A percentile compares a stretch with the other conserved stretches of the same genome.
These are phyloP conservation scores for Boletus rubropictus DNA, from an alignment of 768 basidiomycete genomes.

Conservation along the genomic window DNA sequence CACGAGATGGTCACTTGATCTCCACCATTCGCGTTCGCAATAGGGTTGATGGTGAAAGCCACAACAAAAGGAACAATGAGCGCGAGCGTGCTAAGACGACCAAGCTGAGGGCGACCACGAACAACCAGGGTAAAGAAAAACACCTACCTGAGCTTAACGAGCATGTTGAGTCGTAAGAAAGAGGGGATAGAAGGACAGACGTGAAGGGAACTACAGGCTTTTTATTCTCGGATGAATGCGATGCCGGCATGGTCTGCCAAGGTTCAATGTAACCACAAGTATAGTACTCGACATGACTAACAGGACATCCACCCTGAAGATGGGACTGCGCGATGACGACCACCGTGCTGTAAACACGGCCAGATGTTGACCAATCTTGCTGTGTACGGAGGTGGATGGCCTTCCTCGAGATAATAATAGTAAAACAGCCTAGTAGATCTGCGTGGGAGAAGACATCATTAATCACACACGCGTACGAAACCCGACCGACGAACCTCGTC, in stretches of 20 bases:
- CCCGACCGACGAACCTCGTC: conserved; percentile 66
- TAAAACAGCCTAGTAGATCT: conserved; percentile 29
- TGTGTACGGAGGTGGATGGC: too few relatives aligned
- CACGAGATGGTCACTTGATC: conserved; percentile 41
- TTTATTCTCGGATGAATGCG: conserved; percentile 19
- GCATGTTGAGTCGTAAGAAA: conserved; percentile 37
- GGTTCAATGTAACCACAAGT: conserved; percentile 1
- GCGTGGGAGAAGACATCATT: conserved; percentile 19
- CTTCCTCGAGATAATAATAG: conserved; percentile 1
- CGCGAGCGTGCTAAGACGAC: conserved; percentile 35
- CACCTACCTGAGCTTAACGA: conserved; percentile 43
- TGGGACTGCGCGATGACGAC: neutral
- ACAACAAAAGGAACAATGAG: conserved; percentile 39
- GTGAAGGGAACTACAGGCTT: conserved; percentile 15
- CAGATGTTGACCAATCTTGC: neutral
- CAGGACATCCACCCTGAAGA: conserved; percentile 8
- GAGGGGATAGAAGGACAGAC: conserved; percentile 13
- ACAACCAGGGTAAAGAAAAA: accelerated
- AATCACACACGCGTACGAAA: neutral
- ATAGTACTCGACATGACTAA: conserved; percentile 2
- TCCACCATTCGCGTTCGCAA: conserved; percentile 30
- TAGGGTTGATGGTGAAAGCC: conserved; percentile 40
- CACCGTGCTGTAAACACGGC: neutral
- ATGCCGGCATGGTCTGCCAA: conserved; percentile 18
- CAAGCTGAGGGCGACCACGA: neutral